Conservation (phyloP, 164 flowering plant species). For the Sedum album region DNA sequence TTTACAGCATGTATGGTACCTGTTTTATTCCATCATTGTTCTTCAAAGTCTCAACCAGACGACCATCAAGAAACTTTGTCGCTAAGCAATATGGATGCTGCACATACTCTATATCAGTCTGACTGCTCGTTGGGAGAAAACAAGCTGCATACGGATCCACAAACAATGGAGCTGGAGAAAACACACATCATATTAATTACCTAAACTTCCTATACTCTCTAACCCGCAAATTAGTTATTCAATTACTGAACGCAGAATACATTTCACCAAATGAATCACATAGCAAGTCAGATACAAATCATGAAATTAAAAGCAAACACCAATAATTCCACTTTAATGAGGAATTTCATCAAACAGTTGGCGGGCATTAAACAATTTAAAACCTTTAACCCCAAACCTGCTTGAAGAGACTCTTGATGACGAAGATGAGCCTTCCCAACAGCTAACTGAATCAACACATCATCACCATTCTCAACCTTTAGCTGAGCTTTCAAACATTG, state of each 20-base stretch:
- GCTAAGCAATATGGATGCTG: constrained; percentile 57
- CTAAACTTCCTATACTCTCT: not conserved
- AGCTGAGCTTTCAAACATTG: constrained; percentile 24
- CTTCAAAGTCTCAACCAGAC: constrained; percentile 35
- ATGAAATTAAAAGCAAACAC: not conserved
- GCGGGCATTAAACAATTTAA: not conserved
- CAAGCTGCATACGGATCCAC: constrained; percentile 74
- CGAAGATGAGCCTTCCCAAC: constrained; percentile 55
- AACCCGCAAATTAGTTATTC: not conserved
- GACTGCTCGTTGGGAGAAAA: constrained; percentile 26
- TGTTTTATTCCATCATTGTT: constrained; percentile 52
- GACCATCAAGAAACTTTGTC: constrained; percentile 80
- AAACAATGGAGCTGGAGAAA: constrained; percentile 65
- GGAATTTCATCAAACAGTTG: not conserved
- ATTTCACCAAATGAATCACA: not conserved
- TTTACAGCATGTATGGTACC: constrained; percentile 30
- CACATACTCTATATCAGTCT: constrained; percentile 19
- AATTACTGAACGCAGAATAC: not conserved
- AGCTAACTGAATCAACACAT: constrained; percentile 49
- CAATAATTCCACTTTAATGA: not conserved
- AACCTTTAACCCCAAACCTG: constrained; percentile 22
- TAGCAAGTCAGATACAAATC: not conserved
- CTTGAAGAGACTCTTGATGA: constrained; percentile 45
- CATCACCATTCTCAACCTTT: constrained; percentile 19
- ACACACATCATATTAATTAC: not conserved